phyloP scores from a whole-genome alignment of 2,329 filamentous ascomycete genomes.

The Xylaria sp. region DNA sequence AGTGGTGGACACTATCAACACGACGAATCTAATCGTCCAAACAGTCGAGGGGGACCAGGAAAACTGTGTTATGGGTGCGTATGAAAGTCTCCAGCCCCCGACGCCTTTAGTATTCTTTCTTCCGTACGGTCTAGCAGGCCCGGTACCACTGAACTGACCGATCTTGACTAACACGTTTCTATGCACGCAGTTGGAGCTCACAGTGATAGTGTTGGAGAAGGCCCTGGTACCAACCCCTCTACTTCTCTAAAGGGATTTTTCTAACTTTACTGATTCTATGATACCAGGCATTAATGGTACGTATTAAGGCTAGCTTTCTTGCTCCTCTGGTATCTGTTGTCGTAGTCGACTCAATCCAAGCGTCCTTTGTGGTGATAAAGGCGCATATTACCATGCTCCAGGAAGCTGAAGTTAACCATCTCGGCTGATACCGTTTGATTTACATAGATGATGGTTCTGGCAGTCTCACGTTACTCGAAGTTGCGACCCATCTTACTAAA shows the following conservation, averaged over 20 bases:
- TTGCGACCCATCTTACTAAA: slow-evolving; percentile 67
- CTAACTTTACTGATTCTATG: background rate
- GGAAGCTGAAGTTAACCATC: background rate
- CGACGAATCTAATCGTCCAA: slow-evolving; percentile 71
- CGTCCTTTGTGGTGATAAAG: too few species aligned
- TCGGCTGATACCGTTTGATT: background rate
- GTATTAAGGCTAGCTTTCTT: background rate
- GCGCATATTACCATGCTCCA: background rate
- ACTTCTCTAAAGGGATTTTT: background rate
- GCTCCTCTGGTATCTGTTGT: background rate
- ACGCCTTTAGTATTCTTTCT: background rate
- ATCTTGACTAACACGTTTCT: background rate
- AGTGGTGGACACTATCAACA: slow-evolving; percentile 63
- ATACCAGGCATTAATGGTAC: slow-evolving; percentile 66
- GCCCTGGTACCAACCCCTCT: slow-evolving; percentile 62
- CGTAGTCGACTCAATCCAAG: background rate
- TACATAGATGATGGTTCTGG: slow-evolving; percentile 73
- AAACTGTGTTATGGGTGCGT: slow-evolving; percentile 61
- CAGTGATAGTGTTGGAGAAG: slow-evolving; percentile 70
- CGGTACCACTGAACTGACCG: background rate
- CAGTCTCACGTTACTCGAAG: slow-evolving; percentile 68
- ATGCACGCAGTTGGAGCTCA: slow-evolving; percentile 60
- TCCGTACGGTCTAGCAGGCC: background rate
- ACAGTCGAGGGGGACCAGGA: slow-evolving; percentile 66
- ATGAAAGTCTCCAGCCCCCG: background rate